A percentile compares a stretch with the other conserved stretches of the same genome.
phyloP scores from a whole-genome alignment of 768 basidiomycete genomes.

The Russula foetens region DNA sequence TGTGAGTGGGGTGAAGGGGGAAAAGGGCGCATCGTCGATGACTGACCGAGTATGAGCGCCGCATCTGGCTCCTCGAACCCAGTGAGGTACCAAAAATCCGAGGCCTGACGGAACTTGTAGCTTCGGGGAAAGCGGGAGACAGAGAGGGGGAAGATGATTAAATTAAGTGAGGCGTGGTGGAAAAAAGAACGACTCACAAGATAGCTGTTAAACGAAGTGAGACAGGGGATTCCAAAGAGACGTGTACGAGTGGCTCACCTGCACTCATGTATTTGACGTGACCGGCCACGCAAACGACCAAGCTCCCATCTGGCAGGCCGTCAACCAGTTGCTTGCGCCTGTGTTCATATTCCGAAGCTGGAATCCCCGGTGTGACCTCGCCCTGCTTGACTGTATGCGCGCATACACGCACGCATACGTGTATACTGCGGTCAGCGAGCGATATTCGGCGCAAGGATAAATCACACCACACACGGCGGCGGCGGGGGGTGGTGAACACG shows the following conservation, averaged over 20 bases:
- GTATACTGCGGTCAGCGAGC: not conserved
- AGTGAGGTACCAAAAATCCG: conserved; percentile 93
- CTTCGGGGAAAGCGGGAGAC: too few species aligned
- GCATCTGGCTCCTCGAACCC: conserved; percentile 93
- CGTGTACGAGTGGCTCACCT: conserved; percentile 8
- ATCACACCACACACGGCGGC: too few species aligned
- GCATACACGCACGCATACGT: too few species aligned
- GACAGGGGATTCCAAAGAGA: too few species aligned
- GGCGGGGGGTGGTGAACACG: too few species aligned
- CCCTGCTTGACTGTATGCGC: conserved; percentile 22
- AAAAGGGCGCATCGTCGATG: too few species aligned
- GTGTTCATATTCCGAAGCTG: conserved; percentile 35
- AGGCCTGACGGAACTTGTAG: conserved; percentile 91
- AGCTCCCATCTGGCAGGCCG: conserved; percentile 32
- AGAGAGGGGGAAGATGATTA: too few species aligned
- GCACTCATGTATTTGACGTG: conserved; percentile 37
- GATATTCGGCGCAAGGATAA: not conserved
- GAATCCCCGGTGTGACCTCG: conserved; percentile 39
- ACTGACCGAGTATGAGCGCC: conserved; percentile 71
- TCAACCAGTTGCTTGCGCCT: conserved; percentile 35
- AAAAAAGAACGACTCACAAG: conserved; percentile 17
- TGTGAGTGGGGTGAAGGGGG: too few species aligned
- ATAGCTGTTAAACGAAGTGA: not conserved
- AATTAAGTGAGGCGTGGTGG: too few species aligned
- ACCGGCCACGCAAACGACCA: conserved; percentile 39